Conservation (phyloP, 2,329 filamentous ascomycete genomes). For the Fonsecaea erecta region DNA sequence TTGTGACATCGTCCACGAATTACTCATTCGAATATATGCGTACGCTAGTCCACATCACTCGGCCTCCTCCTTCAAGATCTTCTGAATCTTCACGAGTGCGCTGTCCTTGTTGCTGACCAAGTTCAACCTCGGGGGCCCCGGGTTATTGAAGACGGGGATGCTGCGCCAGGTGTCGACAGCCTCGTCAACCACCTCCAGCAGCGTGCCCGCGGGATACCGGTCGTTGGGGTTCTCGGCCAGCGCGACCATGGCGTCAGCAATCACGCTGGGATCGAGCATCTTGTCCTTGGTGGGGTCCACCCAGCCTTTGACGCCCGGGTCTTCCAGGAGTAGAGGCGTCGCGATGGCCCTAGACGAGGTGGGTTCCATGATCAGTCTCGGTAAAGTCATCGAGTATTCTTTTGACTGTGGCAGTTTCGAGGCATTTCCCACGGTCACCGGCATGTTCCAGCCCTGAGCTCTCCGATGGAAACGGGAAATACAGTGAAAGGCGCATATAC, state of each 20-base stretch:
- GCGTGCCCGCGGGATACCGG: constrained; percentile 50
- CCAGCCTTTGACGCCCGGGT: constrained; percentile 62
- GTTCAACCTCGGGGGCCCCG: neutral
- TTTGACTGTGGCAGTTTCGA: too few relatives aligned
- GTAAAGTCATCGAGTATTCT: constrained; percentile 44
- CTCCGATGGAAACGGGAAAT: neutral
- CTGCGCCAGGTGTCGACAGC: neutral
- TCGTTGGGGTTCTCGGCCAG: constrained; percentile 54
- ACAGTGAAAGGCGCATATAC: neutral
- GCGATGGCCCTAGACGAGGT: neutral
- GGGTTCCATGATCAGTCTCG: constrained; percentile 30
- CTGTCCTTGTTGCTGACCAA: neutral
- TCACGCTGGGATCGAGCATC: constrained; percentile 64
- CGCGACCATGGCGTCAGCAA: constrained; percentile 62
- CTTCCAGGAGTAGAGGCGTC: constrained; percentile 65
- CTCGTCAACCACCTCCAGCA: constrained; percentile 60
- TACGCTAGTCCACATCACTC: neutral
- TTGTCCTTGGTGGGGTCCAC: constrained; percentile 53
- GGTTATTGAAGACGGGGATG: neutral
- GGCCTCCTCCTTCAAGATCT: neutral
- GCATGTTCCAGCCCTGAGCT: too few relatives aligned
- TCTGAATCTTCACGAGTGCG: neutral
- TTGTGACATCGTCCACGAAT: too few relatives aligned
- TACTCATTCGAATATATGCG: too few relatives aligned
- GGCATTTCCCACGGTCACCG: too few relatives aligned